Base-by-base conservation (phyloP, 1,284 basidiomycete genomes). In the Ganoderma sp. region DNA sequence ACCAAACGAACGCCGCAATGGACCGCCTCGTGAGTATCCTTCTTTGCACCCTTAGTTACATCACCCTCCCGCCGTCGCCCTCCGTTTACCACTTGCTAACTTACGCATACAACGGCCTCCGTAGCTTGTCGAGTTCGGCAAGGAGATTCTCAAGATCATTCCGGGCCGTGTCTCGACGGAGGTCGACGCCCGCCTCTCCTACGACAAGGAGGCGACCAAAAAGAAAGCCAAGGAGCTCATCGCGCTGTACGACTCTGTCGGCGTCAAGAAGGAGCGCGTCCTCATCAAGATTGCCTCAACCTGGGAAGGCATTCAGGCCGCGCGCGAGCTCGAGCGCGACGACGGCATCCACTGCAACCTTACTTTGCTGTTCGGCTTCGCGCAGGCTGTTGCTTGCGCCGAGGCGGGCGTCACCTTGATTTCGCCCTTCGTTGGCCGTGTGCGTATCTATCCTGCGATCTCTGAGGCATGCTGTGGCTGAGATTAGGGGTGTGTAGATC, bases 231-330 rank as follows among this genome's bases (percentile, higher is more conserved):
- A 92, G 83, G 89, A 97, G 80, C 89, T 99, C 77, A 99, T 99
- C 77, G 89, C 89, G 45, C 91, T 99, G 71, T 99, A 99, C 87
- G 88, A 97, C 69, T 92, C 91, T 43, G 81, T 95, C 71, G 97
- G 97, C 72, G 89, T 99, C 83, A 85, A 88, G 80, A 95, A 94
- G 83, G 96, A 99, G 70, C 95, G 97, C 71, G 85, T 98, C 72
- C 86, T 99, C 77, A 98, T 99, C 91, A 99, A 99, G 87, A 98
- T 99, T 77, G 97, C 97, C 41, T 98, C 97, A 50, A 98, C 97
- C 64, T 99, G 95, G 95, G 97, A 99, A 83, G 98, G 97, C 84
- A 99, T 99, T 84, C 97, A 99, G 83, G 97, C 97, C 73, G 97
- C 97, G 61, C 90, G 95, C 73, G 93, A 97, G 82, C 92, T 99